A percentile compares a stretch with the other conserved stretches of the same genome.
Evolutionary conservation across 106 monocot genomes (phyloP).

Genomic region (Narthecium ossifragum): DNA sequence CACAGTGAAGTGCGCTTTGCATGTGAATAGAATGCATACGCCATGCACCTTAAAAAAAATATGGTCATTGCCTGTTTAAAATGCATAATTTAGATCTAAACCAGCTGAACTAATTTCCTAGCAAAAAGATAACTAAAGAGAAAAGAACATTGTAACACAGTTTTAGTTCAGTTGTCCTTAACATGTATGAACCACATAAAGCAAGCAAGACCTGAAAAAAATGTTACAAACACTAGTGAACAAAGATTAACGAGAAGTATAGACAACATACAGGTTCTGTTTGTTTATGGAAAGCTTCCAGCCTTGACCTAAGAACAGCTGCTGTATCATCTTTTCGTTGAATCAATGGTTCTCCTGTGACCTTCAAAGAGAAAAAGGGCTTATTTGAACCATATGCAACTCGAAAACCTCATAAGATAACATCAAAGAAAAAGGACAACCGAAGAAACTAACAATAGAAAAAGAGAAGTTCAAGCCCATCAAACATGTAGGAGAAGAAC

Average conservation of each 20-base stretch:
- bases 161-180: neutral
- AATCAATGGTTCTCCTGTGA: constrained; percentile 86
- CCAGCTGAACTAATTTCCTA: too few relatives aligned
- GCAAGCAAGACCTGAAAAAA: neutral
- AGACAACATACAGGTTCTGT: constrained; percentile 74
- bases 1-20: too few relatives aligned
- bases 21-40: too few relatives aligned
- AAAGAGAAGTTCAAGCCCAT: too few relatives aligned
- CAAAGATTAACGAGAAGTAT: neutral
- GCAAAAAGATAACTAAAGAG: too few relatives aligned
- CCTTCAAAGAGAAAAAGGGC: constrained; percentile 18
- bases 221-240: neutral
- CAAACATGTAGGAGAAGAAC: too few relatives aligned
- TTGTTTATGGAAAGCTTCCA: constrained; percentile 93
- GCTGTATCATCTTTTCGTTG: constrained; percentile 97
- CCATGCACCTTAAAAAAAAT: too few relatives aligned
- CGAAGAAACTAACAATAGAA: too few relatives aligned
- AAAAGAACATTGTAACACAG: neutral
- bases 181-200: neutral
- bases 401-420: neutral
- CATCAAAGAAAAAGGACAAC: too few relatives aligned
- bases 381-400: too few relatives aligned
- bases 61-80: too few relatives aligned
- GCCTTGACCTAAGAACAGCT: constrained; percentile 83
- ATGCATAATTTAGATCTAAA: too few relatives aligned